phyloP scores from a whole-genome alignment of 192 early-diverging fungal species.

The Linnemannia elongata region DNA sequence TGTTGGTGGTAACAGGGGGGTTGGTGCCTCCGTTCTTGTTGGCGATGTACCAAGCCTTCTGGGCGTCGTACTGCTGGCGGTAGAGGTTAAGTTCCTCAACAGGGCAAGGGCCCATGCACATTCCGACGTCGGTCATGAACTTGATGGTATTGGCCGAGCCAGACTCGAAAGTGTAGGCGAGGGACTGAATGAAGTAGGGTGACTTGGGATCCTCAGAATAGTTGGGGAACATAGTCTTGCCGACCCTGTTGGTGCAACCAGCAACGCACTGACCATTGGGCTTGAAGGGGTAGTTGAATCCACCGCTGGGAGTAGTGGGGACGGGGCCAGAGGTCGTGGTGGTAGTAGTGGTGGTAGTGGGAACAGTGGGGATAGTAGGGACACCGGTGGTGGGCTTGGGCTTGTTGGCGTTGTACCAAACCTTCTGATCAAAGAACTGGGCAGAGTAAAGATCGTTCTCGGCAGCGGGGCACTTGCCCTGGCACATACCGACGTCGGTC shows the following conservation, averaged over 20 bases:
- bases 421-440: constrained; percentile 10
- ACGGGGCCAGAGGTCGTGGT: neutral
- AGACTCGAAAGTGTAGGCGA: constrained; percentile 29
- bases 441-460: constrained; percentile 24
- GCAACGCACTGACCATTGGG: constrained; percentile 33
- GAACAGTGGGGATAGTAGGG: neutral
- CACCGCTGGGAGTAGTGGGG: neutral
- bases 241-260: constrained; percentile 30
- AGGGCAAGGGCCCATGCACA: constrained; percentile 29
- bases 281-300: constrained; percentile 26
- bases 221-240: constrained; percentile 40
- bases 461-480: constrained; percentile 1
- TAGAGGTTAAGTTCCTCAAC: constrained; percentile 17
- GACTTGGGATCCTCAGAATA: constrained; percentile 49
- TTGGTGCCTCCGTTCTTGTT: constrained; percentile 12
- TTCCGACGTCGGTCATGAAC: constrained; percentile 44
- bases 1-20: constrained; percentile 1
- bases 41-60: constrained; percentile 24
- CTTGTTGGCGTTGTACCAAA: constrained; percentile 34
- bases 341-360: neutral
- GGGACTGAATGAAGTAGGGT: constrained; percentile 32
- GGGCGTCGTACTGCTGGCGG: constrained; percentile 7
- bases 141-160: constrained; percentile 13
- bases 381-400: constrained; percentile 2
- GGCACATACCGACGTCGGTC: constrained; percentile 29